Conservation (phyloP, 345 rosid species). For the Dovyalis caffra region DNA sequence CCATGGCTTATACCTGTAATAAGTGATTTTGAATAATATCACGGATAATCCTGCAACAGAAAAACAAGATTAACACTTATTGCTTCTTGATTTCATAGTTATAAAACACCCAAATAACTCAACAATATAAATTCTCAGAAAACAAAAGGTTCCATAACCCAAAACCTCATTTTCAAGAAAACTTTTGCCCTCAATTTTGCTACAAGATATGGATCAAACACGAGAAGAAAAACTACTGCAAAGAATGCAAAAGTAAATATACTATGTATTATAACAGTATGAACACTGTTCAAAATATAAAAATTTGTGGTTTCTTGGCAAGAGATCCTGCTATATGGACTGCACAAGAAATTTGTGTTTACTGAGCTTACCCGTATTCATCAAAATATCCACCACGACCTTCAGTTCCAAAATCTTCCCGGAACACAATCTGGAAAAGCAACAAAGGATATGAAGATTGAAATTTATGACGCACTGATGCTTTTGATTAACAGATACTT, state of each 20-base stretch:
- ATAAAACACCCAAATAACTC: constrained; percentile 6
- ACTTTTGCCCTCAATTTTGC: too few species aligned
- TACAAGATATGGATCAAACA: not conserved
- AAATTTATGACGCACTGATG: too few species aligned
- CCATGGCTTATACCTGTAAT: constrained; percentile 62
- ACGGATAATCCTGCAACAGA: constrained; percentile 77
- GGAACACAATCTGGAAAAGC: constrained; percentile 77
- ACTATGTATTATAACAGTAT: not conserved
- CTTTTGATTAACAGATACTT: not conserved
- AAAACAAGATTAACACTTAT: constrained; percentile 13
- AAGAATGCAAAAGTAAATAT: not conserved
- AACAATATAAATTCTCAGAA: not conserved
- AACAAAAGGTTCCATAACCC: not conserved
- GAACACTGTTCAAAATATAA: not conserved
- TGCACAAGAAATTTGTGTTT: not conserved
- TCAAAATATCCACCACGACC: constrained; percentile 99
- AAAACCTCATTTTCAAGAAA: not conserved
- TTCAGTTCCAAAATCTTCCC: constrained; percentile 98
- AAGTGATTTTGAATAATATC: constrained; percentile 98
- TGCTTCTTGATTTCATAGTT: constrained; percentile 3
- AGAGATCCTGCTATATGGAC: constrained; percentile 4
- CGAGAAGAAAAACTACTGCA: not conserved
- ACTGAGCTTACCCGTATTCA: constrained; percentile 78
- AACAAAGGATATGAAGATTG: constrained; percentile 12
- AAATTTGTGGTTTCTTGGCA: not conserved